These are phyloP conservation scores for Sclerotinia borealis DNA, from an alignment of 2,329 filamentous ascomycete species.

Conservation along the genomic window DNA sequence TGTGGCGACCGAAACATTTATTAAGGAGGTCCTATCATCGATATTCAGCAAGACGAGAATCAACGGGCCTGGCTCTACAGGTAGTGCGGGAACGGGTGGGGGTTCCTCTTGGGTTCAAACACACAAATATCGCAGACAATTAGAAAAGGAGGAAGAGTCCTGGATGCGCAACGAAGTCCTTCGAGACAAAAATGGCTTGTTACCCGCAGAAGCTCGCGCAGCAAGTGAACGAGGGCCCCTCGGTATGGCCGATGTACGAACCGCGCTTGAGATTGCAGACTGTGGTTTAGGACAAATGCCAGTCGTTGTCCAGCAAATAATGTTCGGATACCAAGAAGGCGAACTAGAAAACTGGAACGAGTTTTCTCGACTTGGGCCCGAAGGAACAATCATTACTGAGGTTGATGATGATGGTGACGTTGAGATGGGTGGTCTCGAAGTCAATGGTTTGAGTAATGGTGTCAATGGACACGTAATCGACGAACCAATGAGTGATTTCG, in stretches of 20 bases:
- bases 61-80: slow-evolving; percentile 58
- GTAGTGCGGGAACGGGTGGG: slow-evolving; percentile 56
- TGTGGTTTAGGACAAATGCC: slow-evolving; percentile 73
- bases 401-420: slow-evolving; percentile 34
- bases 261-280: slow-evolving; percentile 71
- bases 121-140: slow-evolving; percentile 66
- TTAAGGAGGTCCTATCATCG: slow-evolving; percentile 59
- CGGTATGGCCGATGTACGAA: slow-evolving; percentile 69
- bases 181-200: slow-evolving; percentile 67
- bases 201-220: slow-evolving; percentile 76
- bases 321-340: slow-evolving; percentile 67
- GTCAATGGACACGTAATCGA: slow-evolving; percentile 41
- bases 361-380: slow-evolving; percentile 40
- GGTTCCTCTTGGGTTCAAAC: slow-evolving; percentile 72
- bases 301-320: slow-evolving; percentile 62
- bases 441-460: slow-evolving; percentile 32
- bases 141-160: slow-evolving; percentile 69
- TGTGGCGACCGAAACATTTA: slow-evolving; percentile 59
- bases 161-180: slow-evolving; percentile 67
- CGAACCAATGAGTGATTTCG: slow-evolving; percentile 47
- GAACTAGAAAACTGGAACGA: slow-evolving; percentile 64
- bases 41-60: slow-evolving; percentile 59
- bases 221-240: slow-evolving; percentile 66
- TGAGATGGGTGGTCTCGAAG: slow-evolving; percentile 31
- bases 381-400: slow-evolving; percentile 31